phyloP scores from a whole-genome alignment of 768 basidiomycete genomes.

The Amyloporia xantha region DNA sequence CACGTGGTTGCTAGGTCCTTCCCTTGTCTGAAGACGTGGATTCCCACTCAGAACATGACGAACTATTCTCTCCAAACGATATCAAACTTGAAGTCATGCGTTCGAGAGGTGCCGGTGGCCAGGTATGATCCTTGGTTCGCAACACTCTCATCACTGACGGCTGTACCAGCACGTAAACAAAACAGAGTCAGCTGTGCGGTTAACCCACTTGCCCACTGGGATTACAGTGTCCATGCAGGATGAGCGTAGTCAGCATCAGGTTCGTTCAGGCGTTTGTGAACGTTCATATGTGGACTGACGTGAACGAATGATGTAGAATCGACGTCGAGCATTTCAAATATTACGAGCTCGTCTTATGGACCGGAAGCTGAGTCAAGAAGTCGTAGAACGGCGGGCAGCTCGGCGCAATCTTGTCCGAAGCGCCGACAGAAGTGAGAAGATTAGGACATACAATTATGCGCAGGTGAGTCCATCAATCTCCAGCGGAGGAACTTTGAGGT shows the following conservation, averaged over 20 bases:
- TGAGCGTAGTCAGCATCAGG: slow-evolving; percentile 92
- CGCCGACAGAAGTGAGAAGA: slow-evolving; percentile 88
- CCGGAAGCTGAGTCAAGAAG: slow-evolving; percentile 62
- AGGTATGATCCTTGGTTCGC: slow-evolving; percentile 36
- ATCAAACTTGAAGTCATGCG: slow-evolving; percentile 93
- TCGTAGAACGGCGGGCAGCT: slow-evolving; percentile 60
- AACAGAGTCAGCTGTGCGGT: slow-evolving; percentile 94
- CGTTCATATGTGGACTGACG: too few relatives aligned
- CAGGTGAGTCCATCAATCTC: slow-evolving; percentile 43
- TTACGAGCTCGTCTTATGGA: slow-evolving; percentile 83
- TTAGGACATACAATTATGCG: slow-evolving; percentile 92
- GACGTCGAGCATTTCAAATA: slow-evolving; percentile 87
- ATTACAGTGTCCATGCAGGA: slow-evolving; percentile 98
- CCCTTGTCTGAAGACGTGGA: slow-evolving; percentile 70
- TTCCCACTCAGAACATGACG: slow-evolving; percentile 17
- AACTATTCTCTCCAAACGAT: slow-evolving; percentile 74
- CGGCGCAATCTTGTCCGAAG: slow-evolving; percentile 72
- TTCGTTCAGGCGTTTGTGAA: too few relatives aligned
- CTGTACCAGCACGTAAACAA: slow-evolving; percentile 87
- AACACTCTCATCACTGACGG: neutral
- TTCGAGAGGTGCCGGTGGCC: slow-evolving; percentile 93
- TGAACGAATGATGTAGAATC: slow-evolving; percentile 72
- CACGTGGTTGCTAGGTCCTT: slow-evolving; percentile 51
- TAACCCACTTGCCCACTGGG: slow-evolving; percentile 90
- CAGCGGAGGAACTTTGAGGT: neutral